Conservation (phyloP, 257 asterid species). For the Cruciata laevipes region DNA sequence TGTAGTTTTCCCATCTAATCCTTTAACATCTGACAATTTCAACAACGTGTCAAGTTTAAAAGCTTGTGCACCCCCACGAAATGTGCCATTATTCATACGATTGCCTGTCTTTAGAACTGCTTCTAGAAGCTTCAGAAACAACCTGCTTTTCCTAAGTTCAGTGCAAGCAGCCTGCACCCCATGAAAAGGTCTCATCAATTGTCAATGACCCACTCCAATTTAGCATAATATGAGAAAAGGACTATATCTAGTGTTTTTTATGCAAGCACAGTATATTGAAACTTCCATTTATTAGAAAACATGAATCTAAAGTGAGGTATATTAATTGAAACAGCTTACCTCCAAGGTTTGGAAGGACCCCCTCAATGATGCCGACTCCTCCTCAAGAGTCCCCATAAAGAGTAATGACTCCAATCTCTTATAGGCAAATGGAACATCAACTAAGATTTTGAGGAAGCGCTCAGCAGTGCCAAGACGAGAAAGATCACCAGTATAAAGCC, state of each 20-base stretch:
- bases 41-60: slow-evolving; percentile 88
- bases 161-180: slow-evolving; percentile 77
- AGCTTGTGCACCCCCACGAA: slow-evolving; percentile 94
- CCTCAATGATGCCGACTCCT: slow-evolving; percentile 43
- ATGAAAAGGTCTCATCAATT: slow-evolving; percentile 4
- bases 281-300: not conserved
- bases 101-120: slow-evolving; percentile 97
- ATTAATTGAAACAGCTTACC: slow-evolving; percentile 37
- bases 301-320: not conserved
- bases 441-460: slow-evolving; percentile 77
- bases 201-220: not conserved
- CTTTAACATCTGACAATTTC: slow-evolving; percentile 79
- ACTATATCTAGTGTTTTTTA: not conserved
- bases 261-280: not conserved
- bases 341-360: slow-evolving; percentile 68
- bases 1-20: slow-evolving; percentile 87
- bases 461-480: slow-evolving; percentile 83
- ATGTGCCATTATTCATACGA: slow-evolving; percentile 92
- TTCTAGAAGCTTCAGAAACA: slow-evolving; percentile 84
- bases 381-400: slow-evolving; percentile 72
- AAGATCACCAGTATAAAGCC: slow-evolving; percentile 66
- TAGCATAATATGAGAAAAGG: not conserved
- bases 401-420: slow-evolving; percentile 68
- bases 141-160: slow-evolving; percentile 69
- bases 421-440: slow-evolving; percentile 75